Conservation (phyloP, 2,329 filamentous ascomycete genomes). For the Colletotrichum sublineola region DNA sequence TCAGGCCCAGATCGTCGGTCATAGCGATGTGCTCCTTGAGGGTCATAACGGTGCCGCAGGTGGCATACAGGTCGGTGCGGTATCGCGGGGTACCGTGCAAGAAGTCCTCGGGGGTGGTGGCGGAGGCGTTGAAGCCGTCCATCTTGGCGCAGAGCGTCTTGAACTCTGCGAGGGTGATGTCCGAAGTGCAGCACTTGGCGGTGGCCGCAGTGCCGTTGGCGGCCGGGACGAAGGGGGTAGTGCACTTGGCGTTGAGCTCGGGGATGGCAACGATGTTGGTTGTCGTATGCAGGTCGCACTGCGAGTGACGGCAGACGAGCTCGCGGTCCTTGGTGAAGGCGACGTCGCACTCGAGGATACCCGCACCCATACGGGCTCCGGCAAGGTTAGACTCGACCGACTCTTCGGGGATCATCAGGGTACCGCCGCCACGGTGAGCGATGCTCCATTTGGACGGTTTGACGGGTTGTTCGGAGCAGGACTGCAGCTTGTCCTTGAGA, state of each 20-base stretch:
- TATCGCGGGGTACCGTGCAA: conserved; percentile 70
- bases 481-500: conserved; percentile 70
- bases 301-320: conserved; percentile 77
- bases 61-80: conserved; percentile 75
- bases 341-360: conserved; percentile 77
- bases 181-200: conserved; percentile 78
- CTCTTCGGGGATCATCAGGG: conserved; percentile 75
- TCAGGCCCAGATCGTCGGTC: conserved; percentile 68
- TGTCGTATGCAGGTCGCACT: conserved; percentile 77
- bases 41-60: conserved; percentile 72
- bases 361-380: conserved; percentile 76
- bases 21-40: conserved; percentile 73
- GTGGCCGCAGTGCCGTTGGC: conserved; percentile 63
- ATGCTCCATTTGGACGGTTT: conserved; percentile 69
- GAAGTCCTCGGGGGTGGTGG: conserved; percentile 69
- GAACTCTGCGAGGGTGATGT: conserved; percentile 77
- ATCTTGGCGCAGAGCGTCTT: conserved; percentile 78
- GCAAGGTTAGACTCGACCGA: conserved; percentile 70
- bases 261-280: conserved; percentile 75
- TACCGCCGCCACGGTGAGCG: conserved; percentile 71
- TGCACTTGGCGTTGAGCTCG: conserved; percentile 74
- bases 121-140: conserved; percentile 72
- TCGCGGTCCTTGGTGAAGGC: conserved; percentile 74
- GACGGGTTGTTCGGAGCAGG: conserved; percentile 67
- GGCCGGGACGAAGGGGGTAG: conserved; percentile 70